Evolutionary conservation across 805 yeast genomes (phyloP).

Genomic region (Dipodascopsis tothii): DNA sequence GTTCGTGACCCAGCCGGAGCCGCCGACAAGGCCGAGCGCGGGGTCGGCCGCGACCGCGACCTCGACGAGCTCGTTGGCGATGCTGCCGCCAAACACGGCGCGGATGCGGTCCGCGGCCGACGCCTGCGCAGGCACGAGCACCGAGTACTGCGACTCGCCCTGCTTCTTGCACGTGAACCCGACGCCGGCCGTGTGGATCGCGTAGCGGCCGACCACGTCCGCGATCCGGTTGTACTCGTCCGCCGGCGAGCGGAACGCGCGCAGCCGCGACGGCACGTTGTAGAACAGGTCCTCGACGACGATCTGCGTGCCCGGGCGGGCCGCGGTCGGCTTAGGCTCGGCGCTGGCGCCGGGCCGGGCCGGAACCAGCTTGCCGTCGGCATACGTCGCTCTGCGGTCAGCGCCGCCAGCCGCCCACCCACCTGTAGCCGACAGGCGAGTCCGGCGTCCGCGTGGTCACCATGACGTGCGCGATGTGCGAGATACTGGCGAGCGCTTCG

Average conservation of each 20-base stretch:
- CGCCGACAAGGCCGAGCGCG: conserved; percentile 45
- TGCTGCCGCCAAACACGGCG: conserved; percentile 57
- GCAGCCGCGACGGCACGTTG: conserved; percentile 71
- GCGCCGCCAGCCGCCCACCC: background rate
- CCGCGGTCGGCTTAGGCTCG: conserved; percentile 71
- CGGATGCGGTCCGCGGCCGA: conserved; percentile 62
- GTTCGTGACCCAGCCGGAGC: conserved; percentile 58
- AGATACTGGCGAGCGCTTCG: conserved; percentile 90
- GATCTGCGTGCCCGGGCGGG: conserved; percentile 78
- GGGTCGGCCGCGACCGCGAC: conserved; percentile 34
- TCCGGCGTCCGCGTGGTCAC: conserved; percentile 65
- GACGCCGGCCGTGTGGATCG: conserved; percentile 61
- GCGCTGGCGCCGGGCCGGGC: conserved; percentile 34
- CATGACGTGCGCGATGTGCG: conserved; percentile 76
- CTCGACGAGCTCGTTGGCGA: conserved; percentile 58
- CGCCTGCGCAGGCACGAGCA: conserved; percentile 49
- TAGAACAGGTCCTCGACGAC: conserved; percentile 83
- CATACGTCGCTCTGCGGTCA: conserved; percentile 42
- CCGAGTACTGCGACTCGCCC: conserved; percentile 64
- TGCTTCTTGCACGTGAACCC: conserved; percentile 73
- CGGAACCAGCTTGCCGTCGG: conserved; percentile 55
- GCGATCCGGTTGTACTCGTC: conserved; percentile 74
- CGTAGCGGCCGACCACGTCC: conserved; percentile 77
- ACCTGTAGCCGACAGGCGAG: conserved; percentile 62
- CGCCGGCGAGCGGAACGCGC: conserved; percentile 53